A percentile compares a stretch with the other conserved stretches of the same genome.
Evolutionary conservation across 768 basidiomycete genomes (phyloP).

Genomic region (Porphyrellus cyaneotinctus): DNA sequence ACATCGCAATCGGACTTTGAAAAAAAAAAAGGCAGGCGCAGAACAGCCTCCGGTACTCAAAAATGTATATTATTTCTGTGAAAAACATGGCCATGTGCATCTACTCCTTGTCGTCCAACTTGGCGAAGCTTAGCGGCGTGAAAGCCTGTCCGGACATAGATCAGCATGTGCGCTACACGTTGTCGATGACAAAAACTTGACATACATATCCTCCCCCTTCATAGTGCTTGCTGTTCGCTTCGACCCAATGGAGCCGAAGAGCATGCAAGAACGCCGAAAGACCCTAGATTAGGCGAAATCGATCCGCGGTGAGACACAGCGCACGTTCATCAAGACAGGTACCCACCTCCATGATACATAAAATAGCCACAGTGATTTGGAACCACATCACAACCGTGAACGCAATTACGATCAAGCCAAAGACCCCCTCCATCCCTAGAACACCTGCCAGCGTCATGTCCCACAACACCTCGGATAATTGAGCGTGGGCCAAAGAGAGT

Average conservation of each 20-base stretch:
- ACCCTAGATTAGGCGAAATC: slow-evolving; percentile 48
- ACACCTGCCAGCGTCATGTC: slow-evolving; percentile 71
- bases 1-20: slow-evolving; percentile 29
- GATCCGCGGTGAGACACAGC: slow-evolving; percentile 8
- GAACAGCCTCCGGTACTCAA: slow-evolving; percentile 13
- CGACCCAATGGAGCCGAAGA: slow-evolving; percentile 95
- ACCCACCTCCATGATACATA: slow-evolving; percentile 94
- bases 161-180: slow-evolving; percentile 28
- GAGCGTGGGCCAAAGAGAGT: slow-evolving; percentile 94
- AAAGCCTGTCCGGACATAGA: slow-evolving; percentile 38
- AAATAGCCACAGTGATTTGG: slow-evolving; percentile 61
- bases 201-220: slow-evolving; percentile 85
- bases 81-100: slow-evolving; percentile 12
- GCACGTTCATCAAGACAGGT: slow-evolving; percentile 16
- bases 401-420: slow-evolving; percentile 51
- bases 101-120: slow-evolving; percentile 37
- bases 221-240: slow-evolving; percentile 96
- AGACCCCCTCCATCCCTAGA: slow-evolving; percentile 59
- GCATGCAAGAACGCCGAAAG: slow-evolving; percentile 96
- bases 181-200: slow-evolving; percentile 26
- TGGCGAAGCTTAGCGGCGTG: slow-evolving; percentile 45
- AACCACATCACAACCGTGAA: slow-evolving; percentile 77
- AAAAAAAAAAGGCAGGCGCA: slow-evolving; percentile 18
- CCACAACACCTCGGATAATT: slow-evolving; percentile 93
- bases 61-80: slow-evolving; percentile 15